Conservation (phyloP, 352 stramenopile species). For the Globisporangium cystogenes region DNA sequence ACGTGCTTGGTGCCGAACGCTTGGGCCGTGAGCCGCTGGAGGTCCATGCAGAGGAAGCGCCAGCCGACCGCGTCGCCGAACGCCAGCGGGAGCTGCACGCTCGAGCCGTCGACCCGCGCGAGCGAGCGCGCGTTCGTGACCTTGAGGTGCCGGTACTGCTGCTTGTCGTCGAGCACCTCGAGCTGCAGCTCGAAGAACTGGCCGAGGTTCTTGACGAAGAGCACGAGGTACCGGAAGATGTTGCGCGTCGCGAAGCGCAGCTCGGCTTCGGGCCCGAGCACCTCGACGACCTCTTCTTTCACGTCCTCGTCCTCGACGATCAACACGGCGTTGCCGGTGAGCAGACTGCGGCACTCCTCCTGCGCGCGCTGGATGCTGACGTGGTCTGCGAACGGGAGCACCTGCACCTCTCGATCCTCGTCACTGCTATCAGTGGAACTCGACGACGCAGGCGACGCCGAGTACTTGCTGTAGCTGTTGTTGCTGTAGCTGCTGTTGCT, state of each 20-base stretch:
- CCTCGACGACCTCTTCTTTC: slow-evolving; percentile 73
- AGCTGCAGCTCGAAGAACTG: slow-evolving; percentile 70
- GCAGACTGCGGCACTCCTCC: slow-evolving; percentile 49
- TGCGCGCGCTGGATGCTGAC: slow-evolving; percentile 45
- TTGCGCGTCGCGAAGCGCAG: slow-evolving; percentile 61
- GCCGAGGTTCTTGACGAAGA: slow-evolving; percentile 80
- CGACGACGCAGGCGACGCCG: not conserved
- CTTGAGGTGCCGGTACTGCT: slow-evolving; percentile 52
- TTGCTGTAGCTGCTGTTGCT: not conserved
- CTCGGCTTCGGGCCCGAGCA: slow-evolving; percentile 59
- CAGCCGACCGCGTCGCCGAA: slow-evolving; percentile 40
- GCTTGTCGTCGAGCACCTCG: slow-evolving; percentile 61
- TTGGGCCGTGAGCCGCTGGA: slow-evolving; percentile 58
- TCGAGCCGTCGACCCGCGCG: slow-evolving; percentile 39
- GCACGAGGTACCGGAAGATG: slow-evolving; percentile 75
- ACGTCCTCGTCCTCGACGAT: slow-evolving; percentile 72
- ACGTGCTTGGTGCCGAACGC: slow-evolving; percentile 72
- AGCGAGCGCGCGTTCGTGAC: slow-evolving; percentile 72
- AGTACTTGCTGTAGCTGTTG: slow-evolving; percentile 1
- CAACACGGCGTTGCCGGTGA: slow-evolving; percentile 61
- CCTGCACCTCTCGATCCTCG: slow-evolving; percentile 14
- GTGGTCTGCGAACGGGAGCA: slow-evolving; percentile 45
- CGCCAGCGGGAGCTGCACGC: slow-evolving; percentile 58
- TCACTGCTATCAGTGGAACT: not conserved
- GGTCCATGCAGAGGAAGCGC: slow-evolving; percentile 73